These are phyloP conservation scores for Phytophthora ramorum DNA, from an alignment of 352 stramenopile genomes.

Conservation along the genomic window DNA sequence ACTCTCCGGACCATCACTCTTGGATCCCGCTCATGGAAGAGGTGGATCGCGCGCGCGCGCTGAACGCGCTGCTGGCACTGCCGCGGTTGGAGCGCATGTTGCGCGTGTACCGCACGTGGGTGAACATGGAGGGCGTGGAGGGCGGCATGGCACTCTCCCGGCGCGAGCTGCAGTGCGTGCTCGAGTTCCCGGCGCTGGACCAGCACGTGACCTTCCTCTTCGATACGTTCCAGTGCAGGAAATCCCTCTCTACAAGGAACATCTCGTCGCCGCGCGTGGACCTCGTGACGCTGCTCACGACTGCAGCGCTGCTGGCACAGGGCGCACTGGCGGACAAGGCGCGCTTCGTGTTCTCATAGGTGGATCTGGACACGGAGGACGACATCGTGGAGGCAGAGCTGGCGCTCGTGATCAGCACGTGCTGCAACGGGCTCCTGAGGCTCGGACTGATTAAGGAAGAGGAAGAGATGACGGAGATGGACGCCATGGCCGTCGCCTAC, in stretches of 20 bases:
- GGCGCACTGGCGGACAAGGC: conserved; percentile 60
- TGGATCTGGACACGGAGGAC: conserved; percentile 80
- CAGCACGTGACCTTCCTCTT: conserved; percentile 61
- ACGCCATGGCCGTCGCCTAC: conserved; percentile 65
- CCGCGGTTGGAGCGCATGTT: conserved; percentile 63
- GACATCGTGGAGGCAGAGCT: conserved; percentile 79
- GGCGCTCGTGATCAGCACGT: conserved; percentile 66
- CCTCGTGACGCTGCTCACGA: conserved; percentile 61
- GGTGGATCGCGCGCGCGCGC: conserved; percentile 45
- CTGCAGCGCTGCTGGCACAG: conserved; percentile 51
- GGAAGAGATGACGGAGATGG: conserved; percentile 35
- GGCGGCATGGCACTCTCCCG: conserved; percentile 65
- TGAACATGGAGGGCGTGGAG: conserved; percentile 59
- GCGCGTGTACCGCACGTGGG: conserved; percentile 60
- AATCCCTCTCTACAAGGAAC: not conserved
- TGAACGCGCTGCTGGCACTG: conserved; percentile 56
- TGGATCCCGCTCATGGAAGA: conserved; percentile 21
- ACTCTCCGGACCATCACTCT: conserved; percentile 22
- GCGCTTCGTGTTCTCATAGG: conserved; percentile 67
- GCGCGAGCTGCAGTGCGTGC: conserved; percentile 67
- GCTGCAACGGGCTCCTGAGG: conserved; percentile 47
- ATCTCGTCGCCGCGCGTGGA: conserved; percentile 43
- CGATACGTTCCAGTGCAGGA: conserved; percentile 38
- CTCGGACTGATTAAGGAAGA: conserved; percentile 38
- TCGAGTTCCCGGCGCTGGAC: conserved; percentile 52